Evolutionary conservation across 2,329 filamentous ascomycete species (phyloP), one percentile per base, ranked within the genome.

Genomic region (Hypoxylon sp.): DNA sequence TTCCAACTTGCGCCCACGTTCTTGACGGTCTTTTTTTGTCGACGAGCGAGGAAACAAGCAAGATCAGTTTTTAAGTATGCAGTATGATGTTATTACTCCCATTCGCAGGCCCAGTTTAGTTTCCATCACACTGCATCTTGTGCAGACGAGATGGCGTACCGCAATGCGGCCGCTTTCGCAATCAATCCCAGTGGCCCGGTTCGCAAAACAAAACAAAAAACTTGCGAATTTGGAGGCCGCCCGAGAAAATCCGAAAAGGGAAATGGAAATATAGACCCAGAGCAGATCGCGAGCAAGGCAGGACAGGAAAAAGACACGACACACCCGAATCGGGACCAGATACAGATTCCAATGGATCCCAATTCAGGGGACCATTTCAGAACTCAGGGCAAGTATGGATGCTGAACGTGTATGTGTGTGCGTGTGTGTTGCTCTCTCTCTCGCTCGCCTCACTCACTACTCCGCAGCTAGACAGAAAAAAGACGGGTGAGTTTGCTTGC

Each of bases 21-120:
- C 41, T 51, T 46, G 32, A 46, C 42, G 45, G 34, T 41, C 5
- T 9, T 45, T 37, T 32, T 34, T 48, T 36, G 42, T 42, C 48
- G 42, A 48, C 47, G 34, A 56, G 34, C 17, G 44, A 48, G 31
- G 40, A 36, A 25, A 46, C 35, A 51, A 43, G 51, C 49, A 21
- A 56, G 58, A 54, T 56, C 51, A 45, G 32, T n/a, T n/a, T n/a
- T n/a, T n/a, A n/a, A n/a, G n/a, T 55, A 59, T 60, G 58, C 58
- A 59, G 51, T 42, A 56, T 60, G 55, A 60, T 60, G 58, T 54
- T 51, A 59, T 49, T 46, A 8, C 17, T 49, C 25, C 43, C 25
- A 23, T 49, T 50, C 29, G 23, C 34, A 42, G 48, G 31, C 40
- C 58, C 44, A 26, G 27, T 52, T 58, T 50, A 32, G 21, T 41